These are phyloP conservation scores for Phylloporus sp. DNA, from an alignment of 768 basidiomycete species.

Conservation along the genomic window DNA sequence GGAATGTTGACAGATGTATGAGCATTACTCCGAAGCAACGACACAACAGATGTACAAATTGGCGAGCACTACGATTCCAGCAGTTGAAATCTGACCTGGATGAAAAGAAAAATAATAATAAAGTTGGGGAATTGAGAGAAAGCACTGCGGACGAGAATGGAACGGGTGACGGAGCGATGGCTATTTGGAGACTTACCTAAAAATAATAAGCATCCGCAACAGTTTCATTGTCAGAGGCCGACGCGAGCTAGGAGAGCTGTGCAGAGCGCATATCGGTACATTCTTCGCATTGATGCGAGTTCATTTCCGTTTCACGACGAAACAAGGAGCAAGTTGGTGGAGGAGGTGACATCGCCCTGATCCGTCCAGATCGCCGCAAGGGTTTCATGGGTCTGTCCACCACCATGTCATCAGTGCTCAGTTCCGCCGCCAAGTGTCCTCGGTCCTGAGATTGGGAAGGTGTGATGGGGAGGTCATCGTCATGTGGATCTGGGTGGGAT, in stretches of 20 bases:
- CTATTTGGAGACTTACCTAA: constrained; percentile 25
- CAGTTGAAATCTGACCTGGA: constrained; percentile 19
- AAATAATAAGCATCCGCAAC: constrained; percentile 12
- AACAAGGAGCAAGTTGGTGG: constrained; percentile 21
- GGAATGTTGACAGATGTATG: constrained; percentile 21
- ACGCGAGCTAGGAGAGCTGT: constrained; percentile 16
- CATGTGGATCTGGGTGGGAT: constrained; percentile 17
- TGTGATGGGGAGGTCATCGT: constrained; percentile 16
- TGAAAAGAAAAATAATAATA: constrained; percentile 6
- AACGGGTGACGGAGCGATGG: constrained; percentile 12
- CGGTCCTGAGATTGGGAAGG: constrained; percentile 23
- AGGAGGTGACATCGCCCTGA: constrained; percentile 26
- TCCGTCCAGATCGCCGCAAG: constrained; percentile 31
- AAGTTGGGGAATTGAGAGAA: constrained; percentile 19
- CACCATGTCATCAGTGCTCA: constrained; percentile 26
- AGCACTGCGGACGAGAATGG: constrained; percentile 18
- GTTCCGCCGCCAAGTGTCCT: constrained; percentile 19
- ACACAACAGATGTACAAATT: constrained; percentile 26
- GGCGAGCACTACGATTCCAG: constrained; percentile 22
- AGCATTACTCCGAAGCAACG: constrained; percentile 20
- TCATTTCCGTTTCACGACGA: constrained; percentile 33
- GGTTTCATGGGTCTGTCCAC: constrained; percentile 36
- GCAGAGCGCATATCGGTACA: constrained; percentile 17
- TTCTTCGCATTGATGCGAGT: constrained; percentile 23
- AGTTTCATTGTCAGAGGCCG: constrained; percentile 25